phyloP scores from a whole-genome alignment of 768 basidiomycete species.

The Rubroboletus satanas region DNA sequence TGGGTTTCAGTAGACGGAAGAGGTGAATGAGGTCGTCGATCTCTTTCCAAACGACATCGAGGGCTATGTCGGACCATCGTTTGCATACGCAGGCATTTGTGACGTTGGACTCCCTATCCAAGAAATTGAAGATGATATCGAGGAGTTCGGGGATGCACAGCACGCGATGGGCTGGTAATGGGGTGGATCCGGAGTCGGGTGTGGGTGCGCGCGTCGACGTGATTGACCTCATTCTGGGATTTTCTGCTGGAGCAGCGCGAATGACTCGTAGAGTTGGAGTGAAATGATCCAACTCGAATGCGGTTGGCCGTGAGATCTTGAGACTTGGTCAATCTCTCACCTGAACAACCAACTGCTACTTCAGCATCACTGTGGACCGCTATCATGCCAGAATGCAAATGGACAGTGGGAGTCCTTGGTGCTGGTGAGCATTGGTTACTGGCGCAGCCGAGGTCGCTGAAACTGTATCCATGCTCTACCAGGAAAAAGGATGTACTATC shows the following conservation, averaged over 20 bases:
- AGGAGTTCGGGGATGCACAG: slow-evolving; percentile 57
- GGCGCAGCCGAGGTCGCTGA: background rate
- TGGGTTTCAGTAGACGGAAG: slow-evolving; percentile 48
- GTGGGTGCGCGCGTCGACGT: background rate
- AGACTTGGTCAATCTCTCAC: background rate
- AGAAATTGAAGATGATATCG: slow-evolving; percentile 49
- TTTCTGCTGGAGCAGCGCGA: background rate
- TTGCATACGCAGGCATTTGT: slow-evolving; percentile 54
- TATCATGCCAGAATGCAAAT: background rate
- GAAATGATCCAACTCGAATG: background rate
- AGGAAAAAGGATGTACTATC: background rate
- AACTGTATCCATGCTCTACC: background rate
- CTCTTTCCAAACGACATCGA: slow-evolving; percentile 57
- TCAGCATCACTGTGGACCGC: background rate
- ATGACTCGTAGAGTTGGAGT: background rate
- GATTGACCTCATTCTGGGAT: background rate
- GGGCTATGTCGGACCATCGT: slow-evolving; percentile 53
- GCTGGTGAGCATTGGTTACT: background rate
- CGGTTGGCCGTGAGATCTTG: background rate
- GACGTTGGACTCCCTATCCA: slow-evolving; percentile 40
- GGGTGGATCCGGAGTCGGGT: background rate
- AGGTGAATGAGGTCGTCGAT: slow-evolving; percentile 44
- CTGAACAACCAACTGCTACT: background rate
- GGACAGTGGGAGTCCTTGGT: background rate
- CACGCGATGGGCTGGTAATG: slow-evolving; percentile 27